Evolutionary conservation across 768 basidiomycete genomes (phyloP), one percentile per base, ranked within the genome.

Genomic region (Hydnomerulius pinastri): DNA sequence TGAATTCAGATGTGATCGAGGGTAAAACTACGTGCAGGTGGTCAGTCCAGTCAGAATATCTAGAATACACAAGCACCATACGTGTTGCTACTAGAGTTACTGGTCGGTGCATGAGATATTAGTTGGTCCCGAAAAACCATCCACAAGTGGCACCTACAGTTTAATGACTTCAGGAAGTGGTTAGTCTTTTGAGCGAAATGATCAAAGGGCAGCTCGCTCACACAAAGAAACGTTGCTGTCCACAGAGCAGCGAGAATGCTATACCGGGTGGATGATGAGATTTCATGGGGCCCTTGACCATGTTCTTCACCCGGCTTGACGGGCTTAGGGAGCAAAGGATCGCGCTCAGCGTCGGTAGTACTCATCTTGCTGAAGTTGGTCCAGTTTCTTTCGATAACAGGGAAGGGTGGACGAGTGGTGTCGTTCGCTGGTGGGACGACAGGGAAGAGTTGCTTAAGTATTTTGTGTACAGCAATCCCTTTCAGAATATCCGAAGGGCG

Each of bases 201-300:
- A n/a, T n/a, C n/a, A n/a, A n/a, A n/a, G n/a, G n/a, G n/a, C n/a
- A n/a, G n/a, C n/a, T n/a, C n/a, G 72, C 86, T 62, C 60, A 90
- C 87, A 35, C 81, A 83, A 35, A 91, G 77, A 68, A 90, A 88
- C 2, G 79, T 82, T 0, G 81, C 86, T 6, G 75, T 67, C 85
- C 85, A 89, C 44, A 90, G 72, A 12, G 84, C 86, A 12, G 77
- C 80, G 44, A 88, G 64, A 49, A 90, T 90, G 0, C 81, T 78
- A 63, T 80, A 76, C 6, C 85, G 74, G 6, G 77, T 83, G 1
- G 74, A 68, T 18, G 61, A 63, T 2, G 83, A 75, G n/a, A 90
- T 80, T 38, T 86, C 83, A 18, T 80, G 62, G 6, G 86, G 85
- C 3, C 83, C 84, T 20, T 42, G 46, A 6, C n/a, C n/a, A 23